Percentiles rank a stretch among this genome's conserved stretches.
These are phyloP conservation scores for Pythium phragmiticola DNA, from an alignment of 352 stramenopile genomes.

Conservation along the genomic window DNA sequence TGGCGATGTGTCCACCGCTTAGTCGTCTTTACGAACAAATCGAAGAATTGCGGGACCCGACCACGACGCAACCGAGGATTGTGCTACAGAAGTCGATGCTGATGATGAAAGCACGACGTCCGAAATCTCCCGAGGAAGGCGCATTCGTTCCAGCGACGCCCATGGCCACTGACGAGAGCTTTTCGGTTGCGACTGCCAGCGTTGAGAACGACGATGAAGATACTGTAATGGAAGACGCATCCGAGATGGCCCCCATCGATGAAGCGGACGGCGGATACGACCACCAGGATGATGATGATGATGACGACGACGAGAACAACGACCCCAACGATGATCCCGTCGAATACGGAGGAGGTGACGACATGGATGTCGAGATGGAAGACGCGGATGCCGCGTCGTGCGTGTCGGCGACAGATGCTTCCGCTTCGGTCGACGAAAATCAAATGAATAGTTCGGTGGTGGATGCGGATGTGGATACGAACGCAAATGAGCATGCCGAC, in stretches of 20 bases:
- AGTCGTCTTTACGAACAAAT: constrained; percentile 73
- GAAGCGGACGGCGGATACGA: constrained; percentile 24
- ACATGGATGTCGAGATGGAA: constrained; percentile 38
- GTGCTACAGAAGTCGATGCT: constrained; percentile 29
- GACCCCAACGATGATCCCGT: constrained; percentile 25
- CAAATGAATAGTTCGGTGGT: not conserved
- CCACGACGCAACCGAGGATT: constrained; percentile 48
- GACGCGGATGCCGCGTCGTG: constrained; percentile 22
- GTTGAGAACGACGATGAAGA: constrained; percentile 2
- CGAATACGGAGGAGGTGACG: constrained; percentile 44
- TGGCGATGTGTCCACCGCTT: constrained; percentile 67
- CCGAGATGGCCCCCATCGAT: not conserved
- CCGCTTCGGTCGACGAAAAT: constrained; percentile 21
- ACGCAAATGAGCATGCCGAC: not conserved
- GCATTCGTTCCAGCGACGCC: constrained; percentile 7
- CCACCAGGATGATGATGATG: constrained; percentile 45
- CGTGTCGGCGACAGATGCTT: constrained; percentile 2
- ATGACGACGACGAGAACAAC: constrained; percentile 38
- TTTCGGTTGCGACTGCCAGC: not conserved
- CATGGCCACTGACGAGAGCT: constrained; percentile 5
- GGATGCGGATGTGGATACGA: constrained; percentile 10
- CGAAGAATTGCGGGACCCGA: constrained; percentile 58
- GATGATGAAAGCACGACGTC: not conserved
- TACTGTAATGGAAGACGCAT: constrained; percentile 14
- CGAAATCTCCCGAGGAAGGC: constrained; percentile 2